Base-by-base conservation (phyloP, 2,329 filamentous ascomycete genomes). In the Botrytis sinoallii region DNA sequence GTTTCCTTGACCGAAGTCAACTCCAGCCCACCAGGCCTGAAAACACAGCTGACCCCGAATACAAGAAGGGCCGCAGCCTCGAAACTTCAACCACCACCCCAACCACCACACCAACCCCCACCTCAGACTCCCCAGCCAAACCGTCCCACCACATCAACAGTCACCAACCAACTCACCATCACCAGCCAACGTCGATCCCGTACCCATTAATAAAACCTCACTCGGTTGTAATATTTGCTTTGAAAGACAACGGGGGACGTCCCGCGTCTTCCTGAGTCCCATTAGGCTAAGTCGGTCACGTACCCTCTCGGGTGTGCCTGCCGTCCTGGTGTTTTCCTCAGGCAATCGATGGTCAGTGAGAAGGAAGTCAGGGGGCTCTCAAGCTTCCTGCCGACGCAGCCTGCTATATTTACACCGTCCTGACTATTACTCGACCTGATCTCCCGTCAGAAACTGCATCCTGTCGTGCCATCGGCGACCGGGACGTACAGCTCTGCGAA, bases 311-410 rank as follows among this genome's bases (percentile, higher is more conserved):
- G 59, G 59, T 25, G 59, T 61, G 32, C 59, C 59, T 61, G 59
- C 59, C 59, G 9, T 38, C 20, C 35, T 61, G 59, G 35, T 61
- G 35, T 61, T 61, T 61, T 38, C 35, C 59, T 61, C 59, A 40
- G 35, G 59, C 59, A 1, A 61, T 61, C 59, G 59, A 61, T 61
- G 59, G 35, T 40, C 59, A 38, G 25, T 35, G 59, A 61, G 59
- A 38, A 61, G 59, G 59, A 61, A 61, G 59, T 61, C 59, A 38
- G 35, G 35, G 20, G 32, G 59, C 20, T 61, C 59, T 61, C 59
- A 61, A 61, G 59, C 59, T 61, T 55, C 52, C 59, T 61, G 59
- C 59, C 59, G 59, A 61, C 59, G 32, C 59, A 61, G 59, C 32
- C 59, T 55, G 59, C 59, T 38, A 9, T 60, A 60, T 38, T 60